phyloP scores from a whole-genome alignment of 352 stramenopile species.

The Globisporangium nagaii region DNA sequence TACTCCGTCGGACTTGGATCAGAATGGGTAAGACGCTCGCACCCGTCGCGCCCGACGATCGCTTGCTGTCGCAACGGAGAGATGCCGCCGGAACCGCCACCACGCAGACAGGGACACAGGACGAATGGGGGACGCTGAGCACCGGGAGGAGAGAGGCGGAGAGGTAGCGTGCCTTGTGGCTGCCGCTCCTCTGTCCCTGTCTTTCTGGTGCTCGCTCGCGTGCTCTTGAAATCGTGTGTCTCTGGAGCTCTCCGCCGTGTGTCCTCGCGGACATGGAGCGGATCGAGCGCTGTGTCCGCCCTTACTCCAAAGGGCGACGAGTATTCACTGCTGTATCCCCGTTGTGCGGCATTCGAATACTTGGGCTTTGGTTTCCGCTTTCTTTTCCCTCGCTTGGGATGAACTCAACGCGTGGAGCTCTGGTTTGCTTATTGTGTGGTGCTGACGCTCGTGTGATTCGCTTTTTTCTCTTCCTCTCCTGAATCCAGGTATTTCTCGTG shows the following conservation, averaged over 20 bases:
- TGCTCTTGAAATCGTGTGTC: too few relatives aligned
- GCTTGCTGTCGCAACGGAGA: constrained; percentile 29
- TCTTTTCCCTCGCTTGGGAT: constrained; percentile 1
- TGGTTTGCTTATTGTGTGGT: not conserved
- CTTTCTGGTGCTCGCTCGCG: not conserved
- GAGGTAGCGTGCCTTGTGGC: too few relatives aligned
- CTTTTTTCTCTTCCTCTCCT: not conserved
- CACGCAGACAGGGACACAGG: not conserved
- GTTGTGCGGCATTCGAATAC: constrained; percentile 87
- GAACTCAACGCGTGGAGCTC: not conserved
- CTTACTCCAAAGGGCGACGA: constrained; percentile 22
- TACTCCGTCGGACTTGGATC: constrained; percentile 65
- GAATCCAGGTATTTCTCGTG: constrained; percentile 98
- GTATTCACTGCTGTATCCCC: constrained; percentile 87
- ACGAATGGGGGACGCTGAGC: not conserved
- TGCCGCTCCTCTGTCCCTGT: not conserved
- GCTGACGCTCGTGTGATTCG: not conserved
- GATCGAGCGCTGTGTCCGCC: constrained; percentile 17
- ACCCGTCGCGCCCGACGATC: constrained; percentile 18
- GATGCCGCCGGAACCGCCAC: constrained; percentile 17
- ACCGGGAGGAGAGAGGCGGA: not conserved
- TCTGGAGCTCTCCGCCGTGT: too few relatives aligned
- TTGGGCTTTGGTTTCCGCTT: constrained; percentile 22
- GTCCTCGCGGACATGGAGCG: not conserved
- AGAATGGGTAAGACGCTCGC: constrained; percentile 77